phyloP scores from a whole-genome alignment of 495 filamentous ascomycete genomes.

The Talaromyces borbonicus region DNA sequence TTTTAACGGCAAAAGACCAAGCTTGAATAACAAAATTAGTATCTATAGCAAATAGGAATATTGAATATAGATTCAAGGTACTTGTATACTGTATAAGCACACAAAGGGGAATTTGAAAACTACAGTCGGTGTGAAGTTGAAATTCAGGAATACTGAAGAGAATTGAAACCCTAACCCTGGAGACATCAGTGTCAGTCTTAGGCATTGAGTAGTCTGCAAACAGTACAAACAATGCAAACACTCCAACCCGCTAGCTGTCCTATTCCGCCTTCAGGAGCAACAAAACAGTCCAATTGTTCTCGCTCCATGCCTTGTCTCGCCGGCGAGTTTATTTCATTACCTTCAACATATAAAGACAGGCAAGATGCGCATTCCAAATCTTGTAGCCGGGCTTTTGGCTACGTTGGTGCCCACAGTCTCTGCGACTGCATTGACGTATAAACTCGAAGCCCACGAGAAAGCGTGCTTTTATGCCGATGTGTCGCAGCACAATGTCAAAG shows the following conservation, averaged over 20 bases:
- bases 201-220: conserved; percentile 7
- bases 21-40: too few species aligned
- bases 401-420: conserved; percentile 48
- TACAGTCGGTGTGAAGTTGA: not conserved
- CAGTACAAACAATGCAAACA: conserved; percentile 2
- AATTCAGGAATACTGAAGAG: not conserved
- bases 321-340: not conserved
- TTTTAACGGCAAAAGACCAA: too few species aligned
- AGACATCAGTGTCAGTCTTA: not conserved
- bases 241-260: conserved; percentile 9
- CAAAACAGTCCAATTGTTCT: not conserved
- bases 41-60: too few species aligned
- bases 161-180: not conserved
- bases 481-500: conserved; percentile 61
- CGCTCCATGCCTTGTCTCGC: not conserved
- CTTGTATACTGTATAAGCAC: too few species aligned
- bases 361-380: conserved; percentile 28
- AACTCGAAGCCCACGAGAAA: conserved; percentile 80
- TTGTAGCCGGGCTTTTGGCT: conserved; percentile 52
- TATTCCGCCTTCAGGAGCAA: conserved; percentile 9
- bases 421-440: conserved; percentile 91
- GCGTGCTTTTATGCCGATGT: conserved; percentile 87
- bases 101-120: too few species aligned
- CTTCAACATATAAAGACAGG: not conserved
- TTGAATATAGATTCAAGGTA: too few species aligned